Evolutionary conservation across 192 early-diverging fungal species (phyloP), one percentile per base, ranked within the genome.

Genomic region (Gaertneriomyces semiglobifer): DNA sequence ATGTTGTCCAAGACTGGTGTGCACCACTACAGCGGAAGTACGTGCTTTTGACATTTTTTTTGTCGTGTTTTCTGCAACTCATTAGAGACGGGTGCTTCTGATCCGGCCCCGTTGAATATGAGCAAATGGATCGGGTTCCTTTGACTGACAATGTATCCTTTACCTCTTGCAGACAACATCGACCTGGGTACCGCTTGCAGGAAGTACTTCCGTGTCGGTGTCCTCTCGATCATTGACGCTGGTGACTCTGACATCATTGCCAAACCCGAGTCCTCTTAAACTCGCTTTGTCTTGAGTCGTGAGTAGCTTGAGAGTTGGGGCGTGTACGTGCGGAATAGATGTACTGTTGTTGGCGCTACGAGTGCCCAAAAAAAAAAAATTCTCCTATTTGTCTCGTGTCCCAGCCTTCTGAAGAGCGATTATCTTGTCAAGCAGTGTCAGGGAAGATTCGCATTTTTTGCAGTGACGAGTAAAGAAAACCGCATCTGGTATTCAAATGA

Each of bases 1-100:
- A 99, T 99, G 97, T 88, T 99, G 69, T 93, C 94, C 86, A 99
- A 99, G 90, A 98, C 96, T 77, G 87, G 87, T 86, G 96, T 99
- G 76, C 96, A 99, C 90, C 96, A 99, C 95, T 95, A 93, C 90
- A 80, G 82, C 75, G 96, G 96, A 77, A 95, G 90, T 93, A 84
- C 25, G 25, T 33, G 25, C 25, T 33, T 33, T 33, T 33, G 25
- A 0, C 25, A 2, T 33, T 33, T 0, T 33, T 83, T 88, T 77
- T 25, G 43, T 25, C 1, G 7, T 8, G 51, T 40, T 50, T 48
- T 58, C 57, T 40, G 54, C 44, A 25, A 33, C 68, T 70, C 68
- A 70, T 70, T 70, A 55, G 68, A 70, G 60, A 62, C 56, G 68
- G 60, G 59, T 41, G 11, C 52, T 33, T 44, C 11, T 62, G 68